These are phyloP conservation scores for Candida krabiensis DNA, from an alignment of 805 yeast species.

Conservation along the genomic window DNA sequence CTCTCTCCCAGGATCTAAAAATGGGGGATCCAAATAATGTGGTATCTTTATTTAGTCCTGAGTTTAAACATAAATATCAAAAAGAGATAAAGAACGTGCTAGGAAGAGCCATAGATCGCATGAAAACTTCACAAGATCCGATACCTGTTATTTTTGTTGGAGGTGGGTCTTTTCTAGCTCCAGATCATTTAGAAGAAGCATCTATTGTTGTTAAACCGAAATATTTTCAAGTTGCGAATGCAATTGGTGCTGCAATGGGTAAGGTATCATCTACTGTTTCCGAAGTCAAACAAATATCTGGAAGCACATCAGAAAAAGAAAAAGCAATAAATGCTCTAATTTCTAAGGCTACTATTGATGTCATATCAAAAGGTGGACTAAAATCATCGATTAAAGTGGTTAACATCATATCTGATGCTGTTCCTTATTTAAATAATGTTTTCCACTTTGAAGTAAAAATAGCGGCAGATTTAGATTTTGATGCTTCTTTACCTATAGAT, in stretches of 20 bases:
- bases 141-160: constrained; percentile 43
- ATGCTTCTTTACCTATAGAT: not conserved
- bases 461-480: constrained; percentile 42
- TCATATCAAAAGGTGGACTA: constrained; percentile 23
- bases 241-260: constrained; percentile 45
- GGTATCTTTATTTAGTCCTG: constrained; percentile 13
- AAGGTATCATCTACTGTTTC: constrained; percentile 32
- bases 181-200: constrained; percentile 34
- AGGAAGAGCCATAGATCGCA: constrained; percentile 38
- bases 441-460: constrained; percentile 36
- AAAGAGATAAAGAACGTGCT: constrained; percentile 22
- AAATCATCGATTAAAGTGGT: constrained; percentile 19
- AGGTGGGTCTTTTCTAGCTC: constrained; percentile 45
- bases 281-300: not conserved
- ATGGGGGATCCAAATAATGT: constrained; percentile 26
- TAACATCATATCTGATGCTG: constrained; percentile 25
- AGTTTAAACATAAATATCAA: constrained; percentile 1
- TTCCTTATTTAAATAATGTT: constrained; percentile 32
- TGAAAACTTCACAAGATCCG: constrained; percentile 39
- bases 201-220: constrained; percentile 39
- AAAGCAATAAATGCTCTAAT: constrained; percentile 11
- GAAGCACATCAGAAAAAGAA: constrained; percentile 11
- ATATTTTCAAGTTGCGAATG: constrained; percentile 41
- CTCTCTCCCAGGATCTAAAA: not conserved
- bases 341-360: constrained; percentile 9